phyloP scores from a whole-genome alignment of 2,329 filamentous ascomycete species.

The Cladosporium sp. region DNA sequence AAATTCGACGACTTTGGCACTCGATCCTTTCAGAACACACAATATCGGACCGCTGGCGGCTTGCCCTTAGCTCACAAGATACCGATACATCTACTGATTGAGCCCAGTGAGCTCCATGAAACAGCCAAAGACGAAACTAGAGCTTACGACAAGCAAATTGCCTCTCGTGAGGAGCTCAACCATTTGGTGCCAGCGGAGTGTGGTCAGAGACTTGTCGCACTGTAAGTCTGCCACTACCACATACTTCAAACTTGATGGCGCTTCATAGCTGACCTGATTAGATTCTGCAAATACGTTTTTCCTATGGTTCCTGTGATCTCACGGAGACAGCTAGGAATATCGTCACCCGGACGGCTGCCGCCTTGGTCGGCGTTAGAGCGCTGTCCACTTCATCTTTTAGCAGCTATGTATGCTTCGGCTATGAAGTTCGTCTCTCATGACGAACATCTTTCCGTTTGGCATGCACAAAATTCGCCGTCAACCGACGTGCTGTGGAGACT shows the following conservation, averaged over 20 bases:
- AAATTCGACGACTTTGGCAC: conserved; percentile 8
- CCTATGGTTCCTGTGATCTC: conserved; percentile 6
- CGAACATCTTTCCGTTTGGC: background rate
- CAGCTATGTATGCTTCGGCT: conserved; percentile 2
- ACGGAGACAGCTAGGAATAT: background rate
- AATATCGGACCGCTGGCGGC: conserved; percentile 8
- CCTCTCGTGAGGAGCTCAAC: background rate
- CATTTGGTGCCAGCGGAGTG: background rate
- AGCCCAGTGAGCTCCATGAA: background rate
- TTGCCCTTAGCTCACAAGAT: conserved; percentile 3
- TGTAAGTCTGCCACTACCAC: background rate
- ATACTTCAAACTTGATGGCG: too few species aligned
- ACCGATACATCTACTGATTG: conserved; percentile 3
- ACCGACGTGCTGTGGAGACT: background rate
- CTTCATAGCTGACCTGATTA: background rate
- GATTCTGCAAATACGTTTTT: background rate
- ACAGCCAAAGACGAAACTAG: conserved; percentile 1
- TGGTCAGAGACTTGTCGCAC: conserved; percentile 2
- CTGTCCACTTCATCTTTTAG: conserved; percentile 3
- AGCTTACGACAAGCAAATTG: background rate
- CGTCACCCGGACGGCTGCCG: background rate
- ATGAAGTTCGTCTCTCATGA: background rate
- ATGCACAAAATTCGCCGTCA: background rate
- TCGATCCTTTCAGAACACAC: conserved; percentile 1
- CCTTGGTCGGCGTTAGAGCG: background rate